Percentiles rank a stretch among this genome's conserved stretches.
phyloP scores from a whole-genome alignment of 306 rosid genomes.

The Pyrus communis region DNA sequence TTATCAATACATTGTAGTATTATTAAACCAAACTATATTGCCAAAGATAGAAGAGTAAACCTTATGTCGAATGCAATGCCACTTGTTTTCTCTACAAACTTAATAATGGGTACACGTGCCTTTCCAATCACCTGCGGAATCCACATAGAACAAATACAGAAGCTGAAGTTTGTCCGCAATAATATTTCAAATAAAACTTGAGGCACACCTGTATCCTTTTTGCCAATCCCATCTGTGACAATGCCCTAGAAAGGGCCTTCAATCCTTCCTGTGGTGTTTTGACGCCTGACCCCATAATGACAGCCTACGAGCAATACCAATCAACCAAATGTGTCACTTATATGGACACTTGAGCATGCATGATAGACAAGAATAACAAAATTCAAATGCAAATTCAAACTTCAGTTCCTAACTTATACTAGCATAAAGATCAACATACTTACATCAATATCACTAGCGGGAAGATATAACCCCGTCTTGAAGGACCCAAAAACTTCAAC shows the following conservation, averaged over 20 bases:
- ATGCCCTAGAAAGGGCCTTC: constrained; percentile 85
- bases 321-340: background rate
- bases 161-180: background rate
- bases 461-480: constrained; percentile 92
- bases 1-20: background rate
- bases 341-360: background rate
- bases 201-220: constrained; percentile 67
- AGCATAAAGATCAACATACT: constrained; percentile 17
- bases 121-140: constrained; percentile 73
- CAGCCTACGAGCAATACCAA: constrained; percentile 48
- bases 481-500: constrained; percentile 95
- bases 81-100: constrained; percentile 78
- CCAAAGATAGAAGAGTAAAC: constrained; percentile 26
- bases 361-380: background rate
- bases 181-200: background rate
- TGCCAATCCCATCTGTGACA: constrained; percentile 78
- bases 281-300: constrained; percentile 70
- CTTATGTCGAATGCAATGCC: constrained; percentile 83
- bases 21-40: background rate
- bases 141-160: constrained; percentile 10
- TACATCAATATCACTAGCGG: constrained; percentile 89
- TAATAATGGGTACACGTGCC: constrained; percentile 95
- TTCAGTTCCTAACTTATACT: background rate
- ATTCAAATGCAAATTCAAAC: background rate
- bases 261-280: constrained; percentile 74